phyloP scores from a whole-genome alignment of 257 asterid genomes.

The Solanum ossicruentum region DNA sequence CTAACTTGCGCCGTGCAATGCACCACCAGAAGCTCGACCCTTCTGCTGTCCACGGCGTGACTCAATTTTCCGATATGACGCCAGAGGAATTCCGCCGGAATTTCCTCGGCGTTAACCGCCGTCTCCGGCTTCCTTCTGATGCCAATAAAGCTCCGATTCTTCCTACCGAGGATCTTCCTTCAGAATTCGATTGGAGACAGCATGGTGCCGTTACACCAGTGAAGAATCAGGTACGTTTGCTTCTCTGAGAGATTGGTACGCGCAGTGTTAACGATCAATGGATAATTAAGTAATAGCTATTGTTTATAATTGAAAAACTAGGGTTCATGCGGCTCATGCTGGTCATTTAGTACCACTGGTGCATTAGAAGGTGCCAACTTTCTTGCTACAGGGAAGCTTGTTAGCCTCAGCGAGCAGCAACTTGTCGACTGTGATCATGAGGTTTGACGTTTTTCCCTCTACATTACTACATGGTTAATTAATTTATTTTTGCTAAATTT shows the following conservation, averaged over 20 bases:
- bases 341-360: slow-evolving; percentile 87
- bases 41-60: slow-evolving; percentile 78
- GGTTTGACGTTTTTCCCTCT: slow-evolving; percentile 19
- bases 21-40: slow-evolving; percentile 80
- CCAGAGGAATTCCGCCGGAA: slow-evolving; percentile 47
- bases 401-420: slow-evolving; percentile 89
- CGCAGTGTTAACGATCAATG: neutral
- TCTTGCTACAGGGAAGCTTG: slow-evolving; percentile 72
- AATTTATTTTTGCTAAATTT: neutral
- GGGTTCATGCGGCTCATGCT: slow-evolving; percentile 92
- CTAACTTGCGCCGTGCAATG: slow-evolving; percentile 67
- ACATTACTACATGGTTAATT: neutral
- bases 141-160: slow-evolving; percentile 72
- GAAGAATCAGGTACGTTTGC: slow-evolving; percentile 57
- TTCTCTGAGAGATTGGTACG: neutral
- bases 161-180: slow-evolving; percentile 66
- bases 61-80: slow-evolving; percentile 80
- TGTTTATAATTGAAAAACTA: slow-evolving; percentile 1
- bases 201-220: slow-evolving; percentile 72
- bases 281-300: neutral
- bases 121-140: slow-evolving; percentile 48
- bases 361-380: slow-evolving; percentile 85
- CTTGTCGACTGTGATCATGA: slow-evolving; percentile 91
- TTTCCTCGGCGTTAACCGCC: slow-evolving; percentile 55
- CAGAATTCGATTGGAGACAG: slow-evolving; percentile 78